Percentiles rank a stretch among this genome's conserved stretches.
Conservation (phyloP, 2,329 filamentous ascomycete species). For the Pochonia chlamydosporia region DNA sequence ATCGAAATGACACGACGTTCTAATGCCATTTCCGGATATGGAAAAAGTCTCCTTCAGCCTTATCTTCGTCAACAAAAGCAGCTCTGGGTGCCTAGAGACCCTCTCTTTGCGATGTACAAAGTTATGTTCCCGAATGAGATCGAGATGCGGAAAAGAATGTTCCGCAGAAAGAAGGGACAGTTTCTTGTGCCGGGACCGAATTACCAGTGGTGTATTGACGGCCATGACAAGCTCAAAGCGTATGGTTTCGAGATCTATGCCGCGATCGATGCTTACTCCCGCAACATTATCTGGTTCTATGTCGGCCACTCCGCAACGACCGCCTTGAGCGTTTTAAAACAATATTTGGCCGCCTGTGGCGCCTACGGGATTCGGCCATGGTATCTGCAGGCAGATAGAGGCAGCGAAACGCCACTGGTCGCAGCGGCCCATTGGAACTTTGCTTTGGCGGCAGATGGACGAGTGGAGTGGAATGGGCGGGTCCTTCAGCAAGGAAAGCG, state of each 20-base stretch:
- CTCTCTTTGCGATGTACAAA: no score
- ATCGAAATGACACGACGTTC: no score
- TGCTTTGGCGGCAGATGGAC: neutral
- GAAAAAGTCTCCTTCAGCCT: no score
- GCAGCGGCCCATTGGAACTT: neutral
- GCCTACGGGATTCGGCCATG: neutral
- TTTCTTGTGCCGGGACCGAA: conserved; percentile 8
- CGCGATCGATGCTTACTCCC: conserved; percentile 8
- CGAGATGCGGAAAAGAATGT: no score
- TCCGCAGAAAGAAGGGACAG: no score
- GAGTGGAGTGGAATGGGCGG: neutral
- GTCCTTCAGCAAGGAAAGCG: neutral
- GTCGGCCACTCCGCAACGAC: conserved; percentile 4
- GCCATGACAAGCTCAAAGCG: conserved; percentile 8
- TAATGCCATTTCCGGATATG: no score
- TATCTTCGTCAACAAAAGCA: no score
- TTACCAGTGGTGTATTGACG: conserved; percentile 9
- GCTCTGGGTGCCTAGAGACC: no score
- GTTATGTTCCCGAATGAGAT: no score
- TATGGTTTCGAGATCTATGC: conserved; percentile 10
- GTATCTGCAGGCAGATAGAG: neutral
- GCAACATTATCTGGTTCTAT: conserved; percentile 11
- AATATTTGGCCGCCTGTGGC: conserved; percentile 4
- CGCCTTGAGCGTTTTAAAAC: conserved; percentile 5
- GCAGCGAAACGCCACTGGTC: neutral